phyloP scores from a whole-genome alignment of 805 yeast genomes.

The Yamadazyma sp. region DNA sequence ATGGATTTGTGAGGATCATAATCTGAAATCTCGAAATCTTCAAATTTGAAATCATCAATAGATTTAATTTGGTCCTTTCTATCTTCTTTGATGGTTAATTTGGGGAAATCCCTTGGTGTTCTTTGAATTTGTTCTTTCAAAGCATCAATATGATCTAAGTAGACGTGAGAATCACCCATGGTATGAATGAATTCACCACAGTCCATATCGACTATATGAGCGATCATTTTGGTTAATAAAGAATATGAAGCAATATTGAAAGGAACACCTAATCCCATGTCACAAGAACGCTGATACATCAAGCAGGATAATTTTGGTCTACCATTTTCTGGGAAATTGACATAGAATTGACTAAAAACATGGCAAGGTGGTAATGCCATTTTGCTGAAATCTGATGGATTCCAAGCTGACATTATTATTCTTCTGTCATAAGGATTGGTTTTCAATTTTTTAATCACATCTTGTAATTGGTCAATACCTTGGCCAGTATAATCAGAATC shows the following conservation, averaged over 20 bases:
- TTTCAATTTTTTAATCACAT: conserved; percentile 74
- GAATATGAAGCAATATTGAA: conserved; percentile 98
- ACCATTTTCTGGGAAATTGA: conserved; percentile 60
- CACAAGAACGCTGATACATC: conserved; percentile 96
- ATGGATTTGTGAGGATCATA: conserved; percentile 82
- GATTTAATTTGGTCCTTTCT: conserved; percentile 42
- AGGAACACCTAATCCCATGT: conserved; percentile 99
- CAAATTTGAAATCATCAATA: conserved; percentile 86
- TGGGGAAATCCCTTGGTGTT: conserved; percentile 79
- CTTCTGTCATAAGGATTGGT: conserved; percentile 93
- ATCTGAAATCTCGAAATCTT: conserved; percentile 78
- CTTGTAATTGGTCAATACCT: conserved; percentile 87
- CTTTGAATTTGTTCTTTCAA: conserved; percentile 75
- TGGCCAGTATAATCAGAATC: conserved; percentile 82
- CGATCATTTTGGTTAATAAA: conserved; percentile 87
- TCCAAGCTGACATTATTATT: conserved; percentile 96
- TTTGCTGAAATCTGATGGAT: conserved; percentile 86
- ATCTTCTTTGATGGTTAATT: conserved; percentile 62
- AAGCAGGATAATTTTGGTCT: conserved; percentile 79
- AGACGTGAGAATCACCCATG: conserved; percentile 96
- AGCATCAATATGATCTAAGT: conserved; percentile 90
- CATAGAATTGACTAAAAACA: conserved; percentile 93
- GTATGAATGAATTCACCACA: conserved; percentile 95
- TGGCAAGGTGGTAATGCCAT: conserved; percentile 99
- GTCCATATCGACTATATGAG: conserved; percentile 91